Conservation (phyloP, 1,284 basidiomycete species). For the Cryptococcus wingfieldii region DNA sequence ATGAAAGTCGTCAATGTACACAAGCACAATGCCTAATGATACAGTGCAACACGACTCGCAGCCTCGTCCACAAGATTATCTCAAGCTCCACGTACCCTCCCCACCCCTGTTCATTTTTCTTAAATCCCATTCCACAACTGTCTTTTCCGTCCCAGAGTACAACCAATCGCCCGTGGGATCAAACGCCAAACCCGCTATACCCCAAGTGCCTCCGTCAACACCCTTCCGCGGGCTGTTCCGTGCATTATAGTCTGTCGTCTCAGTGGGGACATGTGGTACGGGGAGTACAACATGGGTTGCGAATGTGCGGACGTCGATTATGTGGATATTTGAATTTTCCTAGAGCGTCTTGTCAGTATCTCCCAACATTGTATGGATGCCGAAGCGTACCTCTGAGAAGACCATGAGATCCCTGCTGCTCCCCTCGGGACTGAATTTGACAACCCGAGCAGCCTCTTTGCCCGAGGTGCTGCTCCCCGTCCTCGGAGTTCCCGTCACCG, state of each 20-base stretch:
- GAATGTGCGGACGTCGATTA: conserved; percentile 48
- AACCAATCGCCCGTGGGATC: conserved; percentile 47
- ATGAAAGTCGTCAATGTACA: no score
- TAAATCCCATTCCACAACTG: conserved; percentile 49
- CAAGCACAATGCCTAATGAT: neutral
- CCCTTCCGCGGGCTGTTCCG: conserved; percentile 5
- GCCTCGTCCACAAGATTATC: neutral
- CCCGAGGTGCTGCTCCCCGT: conserved; percentile 30
- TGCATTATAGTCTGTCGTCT: conserved; percentile 6
- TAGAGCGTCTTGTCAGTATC: conserved; percentile 5
- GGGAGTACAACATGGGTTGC: conserved; percentile 43
- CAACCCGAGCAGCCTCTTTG: conserved; percentile 45
- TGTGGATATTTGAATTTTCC: conserved; percentile 46
- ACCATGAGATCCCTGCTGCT: conserved; percentile 44
- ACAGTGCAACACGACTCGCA: neutral
- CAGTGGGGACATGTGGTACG: conserved; percentile 29
- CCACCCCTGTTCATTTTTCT: conserved; percentile 26
- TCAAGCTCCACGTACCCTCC: conserved; percentile 38
- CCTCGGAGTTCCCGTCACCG: conserved; percentile 26
- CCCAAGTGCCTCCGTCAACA: conserved; percentile 32
- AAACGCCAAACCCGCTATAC: conserved; percentile 45
- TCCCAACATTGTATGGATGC: neutral
- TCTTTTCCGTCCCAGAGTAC: conserved; percentile 47
- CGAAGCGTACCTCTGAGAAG: conserved; percentile 40
- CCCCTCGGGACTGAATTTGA: conserved; percentile 49